Conservation (phyloP, 257 asterid species). For the Agastache rugosa region DNA sequence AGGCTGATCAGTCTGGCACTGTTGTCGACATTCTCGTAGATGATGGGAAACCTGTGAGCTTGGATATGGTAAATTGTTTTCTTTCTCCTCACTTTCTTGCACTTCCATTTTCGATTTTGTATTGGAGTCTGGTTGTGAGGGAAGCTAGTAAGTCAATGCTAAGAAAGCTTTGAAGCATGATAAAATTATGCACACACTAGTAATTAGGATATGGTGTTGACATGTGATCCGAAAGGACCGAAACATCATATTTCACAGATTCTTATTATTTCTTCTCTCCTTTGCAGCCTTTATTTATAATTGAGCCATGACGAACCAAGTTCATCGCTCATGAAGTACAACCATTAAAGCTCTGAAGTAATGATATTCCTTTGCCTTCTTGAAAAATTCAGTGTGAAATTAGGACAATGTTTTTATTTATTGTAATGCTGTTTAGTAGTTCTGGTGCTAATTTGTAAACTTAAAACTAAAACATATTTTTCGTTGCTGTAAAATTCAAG, state of each 20-base stretch:
- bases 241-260: neutral
- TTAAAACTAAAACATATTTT: slow-evolving; percentile 19
- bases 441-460: slow-evolving; percentile 17
- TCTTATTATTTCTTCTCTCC: neutral
- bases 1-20: slow-evolving; percentile 69
- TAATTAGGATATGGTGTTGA: neutral
- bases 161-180: neutral
- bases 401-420: slow-evolving; percentile 32
- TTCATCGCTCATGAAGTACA: neutral
- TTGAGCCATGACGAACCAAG: neutral
- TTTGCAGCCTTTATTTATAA: slow-evolving; percentile 23
- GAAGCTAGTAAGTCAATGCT: neutral
- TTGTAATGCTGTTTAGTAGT: slow-evolving; percentile 6
- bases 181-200: neutral
- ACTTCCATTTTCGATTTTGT: slow-evolving; percentile 3
- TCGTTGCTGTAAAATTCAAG: neutral
- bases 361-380: slow-evolving; percentile 21
- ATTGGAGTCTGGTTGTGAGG: neutral
- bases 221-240: neutral
- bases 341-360: slow-evolving; percentile 26
- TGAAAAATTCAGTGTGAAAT: slow-evolving; percentile 22
- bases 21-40: slow-evolving; percentile 59
- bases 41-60: slow-evolving; percentile 64
- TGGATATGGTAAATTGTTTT: slow-evolving; percentile 47
- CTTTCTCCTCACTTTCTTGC: neutral